Conservation (phyloP, 805 yeast species). For the Schwanniomyces pseudopolymorphus region DNA sequence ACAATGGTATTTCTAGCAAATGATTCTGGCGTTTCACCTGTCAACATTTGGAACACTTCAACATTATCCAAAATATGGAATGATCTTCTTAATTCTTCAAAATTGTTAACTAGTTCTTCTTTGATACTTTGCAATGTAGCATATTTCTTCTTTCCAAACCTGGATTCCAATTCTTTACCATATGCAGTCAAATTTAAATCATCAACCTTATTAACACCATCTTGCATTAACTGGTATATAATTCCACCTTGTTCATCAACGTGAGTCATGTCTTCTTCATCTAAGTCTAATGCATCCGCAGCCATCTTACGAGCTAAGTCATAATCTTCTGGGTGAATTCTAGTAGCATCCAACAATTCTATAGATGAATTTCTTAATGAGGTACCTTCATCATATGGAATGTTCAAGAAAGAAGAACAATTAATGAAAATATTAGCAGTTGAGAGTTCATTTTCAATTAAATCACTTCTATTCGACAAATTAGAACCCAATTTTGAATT, state of each 20-base stretch:
- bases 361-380: conserved; percentile 58
- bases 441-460: conserved; percentile 76
- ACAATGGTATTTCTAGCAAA: conserved; percentile 69
- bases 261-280: conserved; percentile 87
- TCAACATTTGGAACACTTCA: conserved; percentile 83
- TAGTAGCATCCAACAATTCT: conserved; percentile 87
- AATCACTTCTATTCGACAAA: conserved; percentile 68
- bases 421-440: conserved; percentile 84
- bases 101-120: conserved; percentile 84
- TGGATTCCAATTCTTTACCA: conserved; percentile 79
- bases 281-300: conserved; percentile 93
- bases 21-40: conserved; percentile 78
- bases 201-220: conserved; percentile 73
- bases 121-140: conserved; percentile 81
- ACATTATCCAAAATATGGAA: conserved; percentile 62
- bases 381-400: conserved; percentile 65
- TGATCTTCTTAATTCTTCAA: conserved; percentile 77
- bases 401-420: conserved; percentile 85
- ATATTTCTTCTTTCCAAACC: conserved; percentile 70
- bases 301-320: conserved; percentile 96
- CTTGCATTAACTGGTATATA: conserved; percentile 67
- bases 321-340: conserved; percentile 98
- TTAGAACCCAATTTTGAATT: conserved; percentile 63
- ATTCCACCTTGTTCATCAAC: conserved; percentile 81
- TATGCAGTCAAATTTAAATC: conserved; percentile 88